Evolutionary conservation across 331 rosid species (phyloP), one percentile per base, ranked within the genome.

Genomic region (Rhamnella rubrinervis): DNA sequence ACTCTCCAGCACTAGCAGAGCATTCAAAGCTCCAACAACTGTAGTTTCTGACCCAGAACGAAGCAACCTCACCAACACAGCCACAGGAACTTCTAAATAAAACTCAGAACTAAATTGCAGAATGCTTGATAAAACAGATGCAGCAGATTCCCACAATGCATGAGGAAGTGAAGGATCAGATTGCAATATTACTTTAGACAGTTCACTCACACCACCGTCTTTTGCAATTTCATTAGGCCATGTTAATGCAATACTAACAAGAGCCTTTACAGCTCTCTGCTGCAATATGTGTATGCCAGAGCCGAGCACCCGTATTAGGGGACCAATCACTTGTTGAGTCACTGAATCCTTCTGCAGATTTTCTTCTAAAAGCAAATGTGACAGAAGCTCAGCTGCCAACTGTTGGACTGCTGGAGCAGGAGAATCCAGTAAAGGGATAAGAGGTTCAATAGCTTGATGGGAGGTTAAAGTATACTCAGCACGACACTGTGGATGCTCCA

Each of bases 191-290:
- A 95, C 98, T 85, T 80, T 95, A 41, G 98, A 95, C 68, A 95
- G 68, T 78, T 91, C 96, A 72, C 71, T 65, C 63, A 95, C 98
- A 73, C 98, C 97, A 39, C 97, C 97, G 77, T 89, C 97, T 82
- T 85, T 91, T 59, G 98, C 98, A 76, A 95, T 95, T 81, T 95
- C 97, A 75, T 95, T 95, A 4, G 98, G 96, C 97, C 97, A 95
- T 65, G 87, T 83, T 68, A 91, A 83, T 14, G 97, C 92, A 68
- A 95, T 82, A 77, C 98, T 87, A 59, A 91, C 95, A 59, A 95
- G 93, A 65, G 98, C 97, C 81, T 95, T 95, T 26, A 95, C 93
- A 81, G 96, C 98, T 85, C 93, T 87, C 89, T 95, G 98, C 83
- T 95, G 98, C 77, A 95, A 58, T 81, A 95, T 87, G 79, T 89